A percentile compares a stretch with the other conserved stretches of the same genome.
phyloP scores from a whole-genome alignment of 1,284 basidiomycete species.

The Pterulicium gracile region DNA sequence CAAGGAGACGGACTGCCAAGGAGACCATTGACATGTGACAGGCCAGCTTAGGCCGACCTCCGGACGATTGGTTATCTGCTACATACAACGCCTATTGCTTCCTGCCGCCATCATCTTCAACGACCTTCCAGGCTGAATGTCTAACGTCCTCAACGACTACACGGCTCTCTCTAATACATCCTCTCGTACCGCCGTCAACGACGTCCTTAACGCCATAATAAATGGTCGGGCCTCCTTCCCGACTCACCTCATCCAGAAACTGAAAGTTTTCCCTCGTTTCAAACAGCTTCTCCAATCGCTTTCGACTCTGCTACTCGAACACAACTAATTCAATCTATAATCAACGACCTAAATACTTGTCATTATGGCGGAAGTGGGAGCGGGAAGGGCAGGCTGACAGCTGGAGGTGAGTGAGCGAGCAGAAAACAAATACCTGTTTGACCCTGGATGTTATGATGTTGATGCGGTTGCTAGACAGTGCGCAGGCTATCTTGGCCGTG shows the following conservation, averaged over 20 bases:
- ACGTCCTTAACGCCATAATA: slow-evolving; percentile 37
- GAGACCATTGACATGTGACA: too few species aligned
- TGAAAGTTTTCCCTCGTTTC: background rate
- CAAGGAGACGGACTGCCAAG: too few species aligned
- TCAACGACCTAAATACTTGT: slow-evolving; percentile 45
- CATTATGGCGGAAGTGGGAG: slow-evolving; percentile 8
- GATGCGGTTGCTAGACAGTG: slow-evolving; percentile 45
- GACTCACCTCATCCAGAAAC: slow-evolving; percentile 2
- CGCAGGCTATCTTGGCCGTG: slow-evolving; percentile 55
- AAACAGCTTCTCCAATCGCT: slow-evolving; percentile 28
- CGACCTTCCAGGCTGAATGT: slow-evolving; percentile 15
- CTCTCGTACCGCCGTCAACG: slow-evolving; percentile 29
- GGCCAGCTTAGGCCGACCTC: too few species aligned
- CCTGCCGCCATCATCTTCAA: background rate
- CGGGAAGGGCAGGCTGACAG: slow-evolving; percentile 32
- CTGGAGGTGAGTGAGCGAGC: slow-evolving; percentile 32
- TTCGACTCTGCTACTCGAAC: slow-evolving; percentile 33
- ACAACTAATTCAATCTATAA: slow-evolving; percentile 41
- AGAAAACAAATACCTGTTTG: slow-evolving; percentile 2
- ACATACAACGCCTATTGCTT: background rate
- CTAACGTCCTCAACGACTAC: slow-evolving; percentile 29
- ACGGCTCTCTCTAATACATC: slow-evolving; percentile 33
- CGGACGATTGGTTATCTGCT: background rate
- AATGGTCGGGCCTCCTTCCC: slow-evolving; percentile 23
- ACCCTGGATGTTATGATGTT: slow-evolving; percentile 6